Base-by-base conservation (phyloP, 768 basidiomycete species). In the Naganishia randhawae region DNA sequence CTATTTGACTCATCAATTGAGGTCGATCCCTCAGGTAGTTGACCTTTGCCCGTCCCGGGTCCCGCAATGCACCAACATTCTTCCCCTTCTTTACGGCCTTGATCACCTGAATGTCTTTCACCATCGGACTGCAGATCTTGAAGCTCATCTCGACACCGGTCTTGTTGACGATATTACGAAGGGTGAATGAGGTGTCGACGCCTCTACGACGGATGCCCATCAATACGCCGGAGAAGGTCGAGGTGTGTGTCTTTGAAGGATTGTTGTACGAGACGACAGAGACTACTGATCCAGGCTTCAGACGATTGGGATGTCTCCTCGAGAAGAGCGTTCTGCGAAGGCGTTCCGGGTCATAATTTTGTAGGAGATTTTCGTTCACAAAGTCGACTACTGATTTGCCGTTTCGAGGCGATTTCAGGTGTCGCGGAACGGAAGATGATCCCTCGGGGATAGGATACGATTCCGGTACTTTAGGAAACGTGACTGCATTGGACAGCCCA, bases 81-180 rank as follows among this genome's bases (percentile, higher is more conserved):
- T 69, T 77, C 66, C 25, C 71, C 71, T 63, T 71, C 31, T 65
- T 41, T 5, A 74, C 76, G 22, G 66, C 35, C 54, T 73, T 73
- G 68, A 93, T 81, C 69, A 97, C 82, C 80, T 87, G 87, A 80
- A 98, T 89, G 65, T 89, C 87, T 83, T 90, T 91, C 80, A 98
- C 75, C 76, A 91, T 85, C 32, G 95, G 94, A 62, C 89, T 90
- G 75, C 86, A 87, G 71, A 88, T 86, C 78, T 88, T 92, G 82
- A 91, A 90, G 75, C 88, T 89, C 88, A 91, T 88, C 83, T 97
- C 95, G 42, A 96, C 89, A 14, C 93, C 94, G 14, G 89, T 91
- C 71, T 92, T 85, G 74, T 91, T 89, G 63, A 98, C 85, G 72
- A 96, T 86, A 81, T 97, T 97, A 71, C 95, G 85, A 62, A 98